phyloP scores from a whole-genome alignment of 257 asterid genomes.

The Capsicum pubescens region DNA sequence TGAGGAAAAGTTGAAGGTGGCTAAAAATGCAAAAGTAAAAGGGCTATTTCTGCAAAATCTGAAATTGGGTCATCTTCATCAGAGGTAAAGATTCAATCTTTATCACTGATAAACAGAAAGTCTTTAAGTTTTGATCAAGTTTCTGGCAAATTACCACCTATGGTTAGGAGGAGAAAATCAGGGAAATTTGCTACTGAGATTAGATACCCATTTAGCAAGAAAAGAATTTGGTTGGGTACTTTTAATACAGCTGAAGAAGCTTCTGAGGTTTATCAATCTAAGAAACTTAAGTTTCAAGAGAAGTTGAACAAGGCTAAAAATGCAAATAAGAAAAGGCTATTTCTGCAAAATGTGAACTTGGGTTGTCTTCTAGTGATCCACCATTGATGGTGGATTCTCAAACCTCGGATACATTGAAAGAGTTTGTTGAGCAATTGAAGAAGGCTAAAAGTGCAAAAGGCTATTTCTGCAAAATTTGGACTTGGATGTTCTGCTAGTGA shows the following conservation, averaged over 20 bases:
- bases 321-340: neutral
- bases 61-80: too few species aligned
- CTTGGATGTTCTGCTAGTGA: neutral
- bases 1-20: too few species aligned
- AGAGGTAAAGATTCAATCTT: neutral
- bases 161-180: neutral
- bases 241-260: conserved; percentile 25
- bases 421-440: neutral
- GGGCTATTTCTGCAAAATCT: too few species aligned
- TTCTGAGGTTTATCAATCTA: conserved; percentile 22
- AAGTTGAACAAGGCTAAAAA: neutral
- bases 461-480: neutral
- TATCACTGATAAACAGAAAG: too few species aligned
- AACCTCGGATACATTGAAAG: too few species aligned
- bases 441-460: neutral
- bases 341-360: conserved; percentile 4
- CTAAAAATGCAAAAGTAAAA: too few species aligned
- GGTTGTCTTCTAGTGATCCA: neutral
- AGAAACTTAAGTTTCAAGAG: conserved; percentile 38
- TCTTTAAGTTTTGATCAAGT: too few species aligned
- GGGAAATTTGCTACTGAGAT: conserved; percentile 18
- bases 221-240: conserved; percentile 23
- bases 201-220: conserved; percentile 17
- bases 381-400: neutral
- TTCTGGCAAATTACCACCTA: neutral